Base-by-base conservation (phyloP, 192 early-diverging fungal species). In the Neocallimastix lanati region DNA sequence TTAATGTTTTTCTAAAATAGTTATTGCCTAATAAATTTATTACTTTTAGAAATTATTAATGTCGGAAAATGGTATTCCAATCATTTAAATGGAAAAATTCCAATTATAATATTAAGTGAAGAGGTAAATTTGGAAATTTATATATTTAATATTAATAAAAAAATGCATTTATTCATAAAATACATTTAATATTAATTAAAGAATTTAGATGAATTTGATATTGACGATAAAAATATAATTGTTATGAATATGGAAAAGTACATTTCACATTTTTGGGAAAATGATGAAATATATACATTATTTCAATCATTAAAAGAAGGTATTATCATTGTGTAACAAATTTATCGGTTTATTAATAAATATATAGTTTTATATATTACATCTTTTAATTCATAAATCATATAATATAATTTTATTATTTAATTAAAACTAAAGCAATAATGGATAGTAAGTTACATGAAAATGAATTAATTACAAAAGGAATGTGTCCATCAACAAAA, bases 51-150 rank as follows among this genome's bases (percentile, higher is more conserved):
- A 3, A 83, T 92, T 29, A 80, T 85, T 28, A 82, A 82, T 2
- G 81, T 85, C 2, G 92, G 88, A 5, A 40, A 76, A 14, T 94
- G 92, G 91, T 93, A 92, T 81, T 80, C 82, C 0, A 76, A 81
- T 4, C 93, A 94, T 79, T 50, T 92, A 37, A 77, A 79, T 1
- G 38, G 78, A 5, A 28, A 29, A 27, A 82, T 78, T 12, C 77
- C 80, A 15, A 85, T 90, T 30, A 84, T 91, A 50, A n/a, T 90
- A 28, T 82, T 89, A 1, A 88, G 83, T 18, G 88, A 87, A 37
- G 81, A 83, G 81, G 79, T 84, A 82, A 76, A 25, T 28, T 29
- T 35, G 7, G 21, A 21, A 50, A 21, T 50, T 50, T 21, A 50
- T 50, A n/a, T n/a, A n/a, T n/a, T n/a, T n/a, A n/a, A n/a, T n/a